phyloP scores from a whole-genome alignment of 805 yeast species.

The Ogataea salicorniae region DNA sequence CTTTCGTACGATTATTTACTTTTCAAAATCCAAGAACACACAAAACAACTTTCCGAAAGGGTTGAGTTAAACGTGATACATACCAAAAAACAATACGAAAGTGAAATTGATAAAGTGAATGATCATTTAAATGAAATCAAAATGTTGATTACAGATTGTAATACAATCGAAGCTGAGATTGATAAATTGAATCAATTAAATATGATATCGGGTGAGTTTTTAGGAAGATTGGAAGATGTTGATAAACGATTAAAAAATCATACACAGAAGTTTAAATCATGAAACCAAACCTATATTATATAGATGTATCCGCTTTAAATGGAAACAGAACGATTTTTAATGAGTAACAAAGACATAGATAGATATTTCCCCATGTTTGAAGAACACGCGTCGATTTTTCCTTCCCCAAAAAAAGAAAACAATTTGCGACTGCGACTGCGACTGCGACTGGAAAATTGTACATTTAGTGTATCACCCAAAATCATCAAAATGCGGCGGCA shows the following conservation, averaged over 20 bases:
- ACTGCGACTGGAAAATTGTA: too few relatives aligned
- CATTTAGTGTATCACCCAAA: too few relatives aligned
- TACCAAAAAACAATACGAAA: constrained; percentile 20
- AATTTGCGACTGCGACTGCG: too few relatives aligned
- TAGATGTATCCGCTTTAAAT: not conserved
- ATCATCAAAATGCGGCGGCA: too few relatives aligned
- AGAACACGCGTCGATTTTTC: too few relatives aligned
- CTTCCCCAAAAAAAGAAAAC: too few relatives aligned
- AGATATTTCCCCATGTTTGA: too few relatives aligned
- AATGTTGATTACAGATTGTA: constrained; percentile 20
- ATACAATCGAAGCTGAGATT: constrained; percentile 25
- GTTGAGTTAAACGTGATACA: constrained; percentile 24
- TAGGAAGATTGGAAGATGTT: constrained; percentile 18
- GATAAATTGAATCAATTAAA: constrained; percentile 31
- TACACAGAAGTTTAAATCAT: constrained; percentile 10
- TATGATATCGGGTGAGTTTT: constrained; percentile 28
- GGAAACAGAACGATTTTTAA: not conserved
- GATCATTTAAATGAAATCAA: constrained; percentile 16
- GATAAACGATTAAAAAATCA: constrained; percentile 16
- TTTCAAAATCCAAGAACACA: constrained; percentile 54
- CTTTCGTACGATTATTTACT: constrained; percentile 60
- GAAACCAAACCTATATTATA: not conserved
- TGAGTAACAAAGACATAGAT: not conserved
- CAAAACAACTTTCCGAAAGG: constrained; percentile 34
- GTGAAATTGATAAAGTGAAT: constrained; percentile 18